A percentile compares a stretch with the other conserved stretches of the same genome.
phyloP scores from a whole-genome alignment of 495 filamentous ascomycete species.

The Xylaria acuta region DNA sequence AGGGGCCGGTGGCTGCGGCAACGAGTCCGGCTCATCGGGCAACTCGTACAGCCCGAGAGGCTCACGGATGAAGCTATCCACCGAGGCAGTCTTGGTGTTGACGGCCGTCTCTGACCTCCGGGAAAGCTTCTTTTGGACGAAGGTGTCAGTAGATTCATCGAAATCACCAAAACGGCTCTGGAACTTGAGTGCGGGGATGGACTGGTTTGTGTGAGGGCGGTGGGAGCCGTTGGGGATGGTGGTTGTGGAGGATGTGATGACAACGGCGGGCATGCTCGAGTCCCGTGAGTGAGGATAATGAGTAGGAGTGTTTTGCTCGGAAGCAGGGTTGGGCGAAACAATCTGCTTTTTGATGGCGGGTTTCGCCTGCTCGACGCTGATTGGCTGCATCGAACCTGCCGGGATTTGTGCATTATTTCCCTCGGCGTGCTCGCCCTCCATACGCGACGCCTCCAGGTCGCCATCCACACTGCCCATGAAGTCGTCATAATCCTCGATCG shows the following conservation, averaged over 20 bases:
- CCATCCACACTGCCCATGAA: conserved; percentile 36
- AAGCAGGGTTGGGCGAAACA: conserved; percentile 40
- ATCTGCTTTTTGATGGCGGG: conserved; percentile 45
- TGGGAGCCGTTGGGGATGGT: conserved; percentile 31
- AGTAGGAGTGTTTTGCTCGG: conserved; percentile 33
- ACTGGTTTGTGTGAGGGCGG: conserved; percentile 10
- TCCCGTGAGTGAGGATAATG: conserved; percentile 34
- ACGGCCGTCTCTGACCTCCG: conserved; percentile 34
- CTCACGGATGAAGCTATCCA: conserved; percentile 38
- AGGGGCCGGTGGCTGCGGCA: conserved; percentile 36
- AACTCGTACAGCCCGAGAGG: conserved; percentile 27
- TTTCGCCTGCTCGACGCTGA: conserved; percentile 41
- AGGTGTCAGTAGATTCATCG: conserved; percentile 26
- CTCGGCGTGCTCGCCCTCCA: conserved; percentile 28
- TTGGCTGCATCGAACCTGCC: conserved; percentile 40
- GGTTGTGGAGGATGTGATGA: conserved; percentile 20
- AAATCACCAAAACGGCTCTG: conserved; percentile 34
- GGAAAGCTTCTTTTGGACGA: conserved; percentile 32
- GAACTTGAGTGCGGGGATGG: conserved; percentile 30
- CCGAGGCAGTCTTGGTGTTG: conserved; percentile 31
- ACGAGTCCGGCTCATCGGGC: conserved; percentile 24
- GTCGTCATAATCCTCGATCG: conserved; percentile 38
- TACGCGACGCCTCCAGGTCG: conserved; percentile 35
- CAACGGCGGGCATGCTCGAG: conserved; percentile 39
- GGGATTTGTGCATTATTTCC: conserved; percentile 41